phyloP scores from a whole-genome alignment of 129 eudicot species.

The Gnaphalium uliginosum region DNA sequence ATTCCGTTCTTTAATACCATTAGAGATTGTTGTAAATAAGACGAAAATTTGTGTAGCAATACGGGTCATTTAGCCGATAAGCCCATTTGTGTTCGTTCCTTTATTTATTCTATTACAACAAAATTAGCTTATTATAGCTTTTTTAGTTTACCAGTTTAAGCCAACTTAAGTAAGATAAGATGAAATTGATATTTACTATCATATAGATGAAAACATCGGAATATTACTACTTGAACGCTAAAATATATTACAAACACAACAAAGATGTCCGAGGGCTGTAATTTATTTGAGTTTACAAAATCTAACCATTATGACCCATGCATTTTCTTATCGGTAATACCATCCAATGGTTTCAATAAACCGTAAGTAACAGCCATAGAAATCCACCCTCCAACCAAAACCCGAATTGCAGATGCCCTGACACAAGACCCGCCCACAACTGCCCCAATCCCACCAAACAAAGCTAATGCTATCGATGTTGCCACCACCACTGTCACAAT shows the following conservation, averaged over 20 bases:
- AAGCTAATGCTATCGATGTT: constrained; percentile 47
- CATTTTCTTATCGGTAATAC: constrained; percentile 34
- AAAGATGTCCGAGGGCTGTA: background rate
- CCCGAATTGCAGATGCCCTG: constrained; percentile 50
- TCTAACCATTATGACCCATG: constrained; percentile 16
- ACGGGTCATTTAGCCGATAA: too few species aligned
- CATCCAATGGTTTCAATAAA: constrained; percentile 59
- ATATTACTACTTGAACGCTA: background rate
- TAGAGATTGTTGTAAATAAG: too few species aligned
- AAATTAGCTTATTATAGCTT: too few species aligned
- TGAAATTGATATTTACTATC: too few species aligned
- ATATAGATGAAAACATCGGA: background rate
- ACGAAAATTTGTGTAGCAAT: too few species aligned
- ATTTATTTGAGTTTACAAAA: constrained; percentile 6
- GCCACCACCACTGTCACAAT: constrained; percentile 42
- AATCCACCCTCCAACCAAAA: constrained; percentile 70
- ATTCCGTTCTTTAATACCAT: too few species aligned
- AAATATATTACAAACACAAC: background rate
- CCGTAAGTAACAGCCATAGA: constrained; percentile 66
- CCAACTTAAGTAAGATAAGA: too few species aligned
- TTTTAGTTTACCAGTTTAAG: too few species aligned
- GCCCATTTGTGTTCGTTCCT: too few species aligned
- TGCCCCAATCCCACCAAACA: constrained; percentile 65
- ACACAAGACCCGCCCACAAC: constrained; percentile 53
- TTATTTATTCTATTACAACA: too few species aligned